phyloP scores from a whole-genome alignment of 2,329 filamentous ascomycete species.

The Sphaerostilbella broomeana region DNA sequence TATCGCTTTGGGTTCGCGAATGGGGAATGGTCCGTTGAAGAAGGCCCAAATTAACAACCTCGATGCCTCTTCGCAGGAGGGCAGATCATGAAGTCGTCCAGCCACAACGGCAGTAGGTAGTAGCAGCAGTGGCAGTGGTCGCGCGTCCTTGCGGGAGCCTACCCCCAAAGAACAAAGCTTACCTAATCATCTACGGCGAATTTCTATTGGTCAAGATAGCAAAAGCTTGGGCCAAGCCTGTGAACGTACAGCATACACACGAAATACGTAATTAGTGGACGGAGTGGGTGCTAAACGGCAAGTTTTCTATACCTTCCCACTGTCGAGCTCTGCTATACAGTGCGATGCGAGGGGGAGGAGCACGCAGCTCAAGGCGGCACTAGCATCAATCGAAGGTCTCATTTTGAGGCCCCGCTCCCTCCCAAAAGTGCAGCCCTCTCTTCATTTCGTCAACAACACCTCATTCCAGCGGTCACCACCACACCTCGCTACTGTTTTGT shows the following conservation, averaged over 20 bases:
- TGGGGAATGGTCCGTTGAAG: too few relatives aligned
- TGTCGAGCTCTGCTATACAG: too few relatives aligned
- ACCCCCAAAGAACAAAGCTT: constrained; percentile 17
- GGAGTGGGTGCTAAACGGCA: neutral
- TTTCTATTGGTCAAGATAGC: constrained; percentile 26
- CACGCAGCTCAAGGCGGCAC: too few relatives aligned
- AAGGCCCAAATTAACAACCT: too few relatives aligned
- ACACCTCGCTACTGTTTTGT: neutral
- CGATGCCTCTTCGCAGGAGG: too few relatives aligned
- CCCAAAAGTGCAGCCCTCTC: constrained; percentile 11
- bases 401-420: neutral
- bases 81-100: too few relatives aligned
- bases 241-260: constrained; percentile 10
- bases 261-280: neutral
- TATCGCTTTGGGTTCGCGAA: too few relatives aligned
- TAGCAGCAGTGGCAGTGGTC: constrained; percentile 24
- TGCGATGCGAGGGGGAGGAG: too few relatives aligned
- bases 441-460: constrained; percentile 15
- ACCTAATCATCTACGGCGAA: constrained; percentile 24
- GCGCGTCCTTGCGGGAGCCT: constrained; percentile 34
- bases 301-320: constrained; percentile 1
- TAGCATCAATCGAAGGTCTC: neutral
- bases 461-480: constrained; percentile 6
- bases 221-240: constrained; percentile 5
- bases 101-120: too few relatives aligned